A percentile compares a stretch with the other conserved stretches of the same genome.
phyloP scores from a whole-genome alignment of 108 stramenopile genomes.

The Aurantiochytrium sp. region DNA sequence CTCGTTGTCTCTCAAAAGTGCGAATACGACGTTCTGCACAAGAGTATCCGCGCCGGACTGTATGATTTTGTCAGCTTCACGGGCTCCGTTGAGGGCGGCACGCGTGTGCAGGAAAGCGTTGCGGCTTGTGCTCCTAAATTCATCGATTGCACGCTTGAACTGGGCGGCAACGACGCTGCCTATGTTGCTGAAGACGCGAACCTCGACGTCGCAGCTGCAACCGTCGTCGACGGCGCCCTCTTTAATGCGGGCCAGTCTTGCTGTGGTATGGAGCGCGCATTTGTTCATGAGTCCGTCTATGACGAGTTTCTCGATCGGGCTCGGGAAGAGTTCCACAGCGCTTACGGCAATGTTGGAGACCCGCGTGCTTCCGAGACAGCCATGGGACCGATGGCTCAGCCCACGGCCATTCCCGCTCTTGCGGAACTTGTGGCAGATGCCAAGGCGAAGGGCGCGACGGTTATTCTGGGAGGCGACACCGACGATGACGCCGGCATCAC shows the following conservation, averaged over 20 bases:
- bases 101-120: neutral
- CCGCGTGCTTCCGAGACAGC: neutral
- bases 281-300: neutral
- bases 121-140: neutral
- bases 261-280: constrained; percentile 13
- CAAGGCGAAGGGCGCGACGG: constrained; percentile 8
- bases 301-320: neutral
- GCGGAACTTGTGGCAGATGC: neutral
- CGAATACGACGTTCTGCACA: neutral
- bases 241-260: constrained; percentile 24
- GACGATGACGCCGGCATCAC: neutral
- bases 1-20: neutral
- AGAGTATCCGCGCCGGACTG: neutral
- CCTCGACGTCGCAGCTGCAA: neutral
- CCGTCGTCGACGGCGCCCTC: neutral
- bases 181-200: constrained; percentile 19
- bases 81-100: constrained; percentile 7
- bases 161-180: constrained; percentile 17
- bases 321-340: neutral
- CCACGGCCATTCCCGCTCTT: neutral
- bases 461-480: neutral
- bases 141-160: constrained; percentile 16
- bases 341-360: neutral
- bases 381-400: constrained; percentile 6
- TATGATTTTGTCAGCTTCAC: constrained; percentile 17